Evolutionary conservation across 805 yeast genomes (phyloP), one percentile per base, ranked within the genome.

Genomic region (Cyberlindnera japonica): DNA sequence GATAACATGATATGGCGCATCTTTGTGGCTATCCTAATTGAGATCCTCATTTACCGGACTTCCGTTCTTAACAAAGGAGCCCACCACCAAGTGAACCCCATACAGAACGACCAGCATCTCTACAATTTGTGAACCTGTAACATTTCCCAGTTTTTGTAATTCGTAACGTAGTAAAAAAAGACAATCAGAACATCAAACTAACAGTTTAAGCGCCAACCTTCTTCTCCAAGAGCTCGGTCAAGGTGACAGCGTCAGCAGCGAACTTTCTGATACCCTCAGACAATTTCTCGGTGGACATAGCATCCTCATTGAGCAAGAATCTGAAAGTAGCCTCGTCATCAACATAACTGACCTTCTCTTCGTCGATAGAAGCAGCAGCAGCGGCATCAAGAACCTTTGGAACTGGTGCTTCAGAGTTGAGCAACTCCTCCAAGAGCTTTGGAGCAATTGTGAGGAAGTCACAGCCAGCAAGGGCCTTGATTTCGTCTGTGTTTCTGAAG

Each of bases 261-360:
- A 93, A 93, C 67, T 81, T 80, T 77, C 98, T 85, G 73, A 93
- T 93, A 79, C 99, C 99, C 65, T 93, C 96, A 57, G 96, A 71
- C 64, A 93, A 79, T 76, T 93, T 93, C 74, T 88, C 97, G 53
- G 96, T 88, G 57, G 97, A 95, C 98, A 93, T 91, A 51, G 93
- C 93, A 66, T 93, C 98, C 67, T 93, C 95, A 72, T 93, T 91
- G 57, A 93, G 72, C 45, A 71, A 75, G 74, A 77, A 87, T 78
- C 96, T 86, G 89, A 93, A 93, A 50, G 74, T 67, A 37, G 95
- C 69, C 72, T 91, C 98, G 67, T 89, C 81, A 62, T 88, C 80
- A 50, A 93, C 71, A 72, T 66, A 93, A 20, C 89, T 65, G 46
- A 83, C 90, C 77, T 89, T 87, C 64, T 73, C 71, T 43, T 74